A percentile compares a stretch with the other conserved stretches of the same genome.
phyloP scores from a whole-genome alignment of 2,329 filamentous ascomycete genomes.

The Talaromyces sp. region DNA sequence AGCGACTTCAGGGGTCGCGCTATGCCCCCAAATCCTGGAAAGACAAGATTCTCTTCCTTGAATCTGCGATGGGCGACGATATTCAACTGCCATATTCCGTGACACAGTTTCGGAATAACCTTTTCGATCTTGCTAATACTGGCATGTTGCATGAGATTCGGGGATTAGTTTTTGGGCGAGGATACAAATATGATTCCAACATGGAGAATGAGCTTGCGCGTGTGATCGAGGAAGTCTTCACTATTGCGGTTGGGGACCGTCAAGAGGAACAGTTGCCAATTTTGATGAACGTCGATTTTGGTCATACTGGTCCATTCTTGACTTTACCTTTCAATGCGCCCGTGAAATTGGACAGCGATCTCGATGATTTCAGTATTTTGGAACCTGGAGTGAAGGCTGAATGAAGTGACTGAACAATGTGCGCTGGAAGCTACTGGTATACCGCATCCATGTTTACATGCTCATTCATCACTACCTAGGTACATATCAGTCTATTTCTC shows the following conservation, averaged over 20 bases:
- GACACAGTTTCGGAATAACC: conserved; percentile 18
- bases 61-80: conserved; percentile 40
- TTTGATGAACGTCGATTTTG: conserved; percentile 48
- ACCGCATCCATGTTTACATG: too few relatives aligned
- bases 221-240: background rate
- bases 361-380: background rate
- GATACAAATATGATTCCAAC: conserved; percentile 45
- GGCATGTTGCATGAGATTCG: conserved; percentile 47
- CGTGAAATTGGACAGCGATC: background rate
- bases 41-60: conserved; percentile 33
- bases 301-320: conserved; percentile 48
- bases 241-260: background rate
- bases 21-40: conserved; percentile 4
- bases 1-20: background rate
- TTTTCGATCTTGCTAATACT: conserved; percentile 46
- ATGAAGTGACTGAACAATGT: too few relatives aligned
- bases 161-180: conserved; percentile 48
- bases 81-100: conserved; percentile 1
- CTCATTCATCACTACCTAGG: too few relatives aligned
- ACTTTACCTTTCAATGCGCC: conserved; percentile 36
- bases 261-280: conserved; percentile 34
- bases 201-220: conserved; percentile 28
- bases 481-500: too few relatives aligned
- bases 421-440: too few relatives aligned
- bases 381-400: background rate